Base-by-base conservation (phyloP, 2,329 filamentous ascomycete species). In the Cercospora nicotianae region DNA sequence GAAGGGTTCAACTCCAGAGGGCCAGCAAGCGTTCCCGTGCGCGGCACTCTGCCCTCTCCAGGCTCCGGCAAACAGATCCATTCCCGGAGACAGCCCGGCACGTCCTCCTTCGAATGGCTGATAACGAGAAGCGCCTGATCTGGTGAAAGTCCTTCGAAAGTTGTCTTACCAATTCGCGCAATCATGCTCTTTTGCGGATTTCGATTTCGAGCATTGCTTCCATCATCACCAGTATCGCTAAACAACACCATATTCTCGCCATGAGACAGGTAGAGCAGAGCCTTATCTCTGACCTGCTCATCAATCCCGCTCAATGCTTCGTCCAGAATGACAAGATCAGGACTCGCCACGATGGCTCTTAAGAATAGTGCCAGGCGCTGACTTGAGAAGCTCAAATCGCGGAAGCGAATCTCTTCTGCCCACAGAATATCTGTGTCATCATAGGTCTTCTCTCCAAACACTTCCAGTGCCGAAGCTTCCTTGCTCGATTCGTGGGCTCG, bases 81-180 rank as follows among this genome's bases (percentile, higher is more conserved):
- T 77, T 96, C 89, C 58, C 92, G 83, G 26, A 97, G 87, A 72
- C 89, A 90, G 60, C 90, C 89, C 0, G 95, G 95, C 9, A 98
- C 91, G 79, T 99, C 95, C 74, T 97, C 93, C 70, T 89, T 89
- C 69, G 94, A 85, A 80, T 99, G 95, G 69, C 93, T 95, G 68
- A 98, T 94, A 71, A 94, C 93, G n/a, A 98, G 86, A 64, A 99
- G 81, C 0, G 93, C 93, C 80, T 98, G 94, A 23, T 87, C 79
- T 0, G 88, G 82, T 1, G 85, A 84, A 65, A 97, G 79, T 0
- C 93, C 93, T 0, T 75, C 76, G 4, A 94, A 80, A 23, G 80
- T 83, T 1, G 87, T 82, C 1, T 77, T 76, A 0, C 82, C 85
- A 0, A 79, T 72, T 65, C 79, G 81, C 7, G 81, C 78, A 0